Base-by-base conservation (phyloP, 2,329 filamentous ascomycete species). In the Neoascochyta sp. region DNA sequence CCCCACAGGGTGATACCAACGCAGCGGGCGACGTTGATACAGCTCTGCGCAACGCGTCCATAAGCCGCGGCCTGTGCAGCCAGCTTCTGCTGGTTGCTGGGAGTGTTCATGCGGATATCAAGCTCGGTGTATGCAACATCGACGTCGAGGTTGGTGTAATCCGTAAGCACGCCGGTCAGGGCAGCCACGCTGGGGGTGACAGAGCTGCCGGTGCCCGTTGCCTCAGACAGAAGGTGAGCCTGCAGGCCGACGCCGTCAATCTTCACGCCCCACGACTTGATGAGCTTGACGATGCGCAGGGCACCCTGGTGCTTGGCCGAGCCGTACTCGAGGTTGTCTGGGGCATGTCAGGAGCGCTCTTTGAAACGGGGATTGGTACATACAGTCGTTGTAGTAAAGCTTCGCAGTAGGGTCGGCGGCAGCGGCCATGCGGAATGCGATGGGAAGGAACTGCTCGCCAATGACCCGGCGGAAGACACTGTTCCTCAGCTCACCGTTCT, bases 171-270 rank as follows among this genome's bases (percentile, higher is more conserved):
- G 2, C 65, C 61, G 17, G 63, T 65, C 31, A 75, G 63, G 7
- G 62, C 53, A 18, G 60, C 61, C 27, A 66, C 62, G 26, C 54
- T 61, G 2, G 75, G 70, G 2, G 71, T 69, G n/a, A 55, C 47
- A 2, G 20, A 27, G 19, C 24, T 36, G 27, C 43, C 39, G 6
- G 61, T 56, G 44, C 73, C 70, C 9, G 75, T 74, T 29, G 74
- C 69, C 22, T 81, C 68, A 5, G 42, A 66, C 36, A 63, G 65
- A 32, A 69, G 57, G 55, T 83, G 79, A 16, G 62, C 72, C 53
- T 82, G 76, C 44, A 80, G 65, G 20, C 79, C 77, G 11, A 81
- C 69, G 28, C 78, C 77, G 39, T 81, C 73, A 37, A 81, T 77
- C 38, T 64, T 63, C 29, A 63, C 62, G 11, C 62, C 61, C 21